A percentile compares a stretch with the other conserved stretches of the same genome.
These are phyloP conservation scores for Aureoboletus auriporus DNA, from an alignment of 768 basidiomycete genomes.

Conservation along the genomic window DNA sequence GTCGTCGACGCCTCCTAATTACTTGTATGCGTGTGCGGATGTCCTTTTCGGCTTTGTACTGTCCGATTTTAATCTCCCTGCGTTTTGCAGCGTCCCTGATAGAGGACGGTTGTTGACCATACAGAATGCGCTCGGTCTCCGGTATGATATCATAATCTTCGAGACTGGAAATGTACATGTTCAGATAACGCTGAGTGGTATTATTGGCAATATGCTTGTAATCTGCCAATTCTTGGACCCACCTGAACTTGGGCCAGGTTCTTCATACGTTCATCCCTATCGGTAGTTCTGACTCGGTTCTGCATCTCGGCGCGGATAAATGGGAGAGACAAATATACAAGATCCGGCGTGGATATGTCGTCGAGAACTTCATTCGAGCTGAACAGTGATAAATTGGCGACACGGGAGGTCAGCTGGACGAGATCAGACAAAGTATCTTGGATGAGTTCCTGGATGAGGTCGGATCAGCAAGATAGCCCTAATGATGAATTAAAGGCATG, in stretches of 20 bases:
- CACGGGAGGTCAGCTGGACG: slow-evolving; percentile 45
- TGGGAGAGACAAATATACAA: slow-evolving; percentile 72
- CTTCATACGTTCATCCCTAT: slow-evolving; percentile 53
- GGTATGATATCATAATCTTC: slow-evolving; percentile 68
- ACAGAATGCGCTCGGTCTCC: slow-evolving; percentile 53
- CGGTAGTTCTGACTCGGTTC: slow-evolving; percentile 52
- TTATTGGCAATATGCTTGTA: slow-evolving; percentile 1
- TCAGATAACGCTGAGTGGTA: slow-evolving; percentile 44
- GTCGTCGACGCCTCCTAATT: slow-evolving; percentile 51
- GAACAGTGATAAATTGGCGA: slow-evolving; percentile 66
- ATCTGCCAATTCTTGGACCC: slow-evolving; percentile 23
- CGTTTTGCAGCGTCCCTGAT: slow-evolving; percentile 63
- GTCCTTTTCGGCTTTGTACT: slow-evolving; percentile 84
- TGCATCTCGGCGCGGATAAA: slow-evolving; percentile 65
- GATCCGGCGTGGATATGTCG: slow-evolving; percentile 74
- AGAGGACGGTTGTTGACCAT: slow-evolving; percentile 44
- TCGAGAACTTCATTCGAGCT: slow-evolving; percentile 81
- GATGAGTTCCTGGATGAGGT: slow-evolving; percentile 51
- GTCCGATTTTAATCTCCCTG: slow-evolving; percentile 86
- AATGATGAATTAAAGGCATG: slow-evolving; percentile 11
- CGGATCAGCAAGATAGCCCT: slow-evolving; percentile 5
- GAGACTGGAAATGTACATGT: slow-evolving; percentile 44
- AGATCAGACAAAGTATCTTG: slow-evolving; percentile 55
- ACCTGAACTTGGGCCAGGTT: slow-evolving; percentile 59
- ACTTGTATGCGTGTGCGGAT: slow-evolving; percentile 63